phyloP scores from a whole-genome alignment of 139 green algal species.

The Micractinium conductrix region DNA sequence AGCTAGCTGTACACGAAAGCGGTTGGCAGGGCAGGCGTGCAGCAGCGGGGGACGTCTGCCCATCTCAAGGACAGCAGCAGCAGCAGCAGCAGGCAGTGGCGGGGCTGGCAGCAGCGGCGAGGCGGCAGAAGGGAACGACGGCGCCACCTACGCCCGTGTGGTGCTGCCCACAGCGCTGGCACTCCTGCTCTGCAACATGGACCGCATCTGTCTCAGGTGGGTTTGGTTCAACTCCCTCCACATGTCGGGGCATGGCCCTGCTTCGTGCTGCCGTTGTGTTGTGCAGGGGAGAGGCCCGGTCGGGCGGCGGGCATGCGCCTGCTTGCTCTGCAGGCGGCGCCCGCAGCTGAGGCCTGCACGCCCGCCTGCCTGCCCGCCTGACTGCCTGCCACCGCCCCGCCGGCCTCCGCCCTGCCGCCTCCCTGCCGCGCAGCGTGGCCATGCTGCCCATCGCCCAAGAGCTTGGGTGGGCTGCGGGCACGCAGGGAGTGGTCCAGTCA shows the following conservation, averaged over 20 bases:
- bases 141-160: conserved; percentile 39
- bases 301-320: background rate
- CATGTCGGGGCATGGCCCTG: no score
- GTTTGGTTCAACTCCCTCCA: no score
- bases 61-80: background rate
- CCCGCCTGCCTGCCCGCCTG: background rate
- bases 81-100: background rate
- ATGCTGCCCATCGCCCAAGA: conserved; percentile 90
- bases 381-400: background rate
- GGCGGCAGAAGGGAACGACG: no score
- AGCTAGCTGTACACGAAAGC: no score
- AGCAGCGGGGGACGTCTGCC: no score
- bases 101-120: background rate
- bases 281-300: background rate
- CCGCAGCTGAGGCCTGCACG: background rate
- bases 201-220: conserved; percentile 90
- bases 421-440: conserved; percentile 66
- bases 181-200: conserved; percentile 97
- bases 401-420: background rate
- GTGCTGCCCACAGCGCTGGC: conserved; percentile 75
- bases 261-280: no score
- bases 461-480: conserved; percentile 83
- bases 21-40: no score
- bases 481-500: conserved; percentile 70
- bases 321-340: no score